phyloP scores from a whole-genome alignment of 257 asterid species.

The Capsicum rhomboideum region DNA sequence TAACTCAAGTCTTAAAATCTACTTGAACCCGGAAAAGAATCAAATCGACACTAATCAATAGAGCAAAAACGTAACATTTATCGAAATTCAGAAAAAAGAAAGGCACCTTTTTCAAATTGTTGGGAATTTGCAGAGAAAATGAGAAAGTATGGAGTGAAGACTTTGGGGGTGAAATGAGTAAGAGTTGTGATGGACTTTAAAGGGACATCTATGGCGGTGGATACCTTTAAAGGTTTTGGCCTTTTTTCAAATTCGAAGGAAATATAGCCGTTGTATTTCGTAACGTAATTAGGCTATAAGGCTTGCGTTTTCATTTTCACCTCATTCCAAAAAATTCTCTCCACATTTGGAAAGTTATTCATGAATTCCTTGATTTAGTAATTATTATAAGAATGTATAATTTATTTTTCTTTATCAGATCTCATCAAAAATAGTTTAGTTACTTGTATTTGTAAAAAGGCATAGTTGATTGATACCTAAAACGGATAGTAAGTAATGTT shows the following conservation, averaged over 20 bases:
- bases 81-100: not conserved
- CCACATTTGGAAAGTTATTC: not conserved
- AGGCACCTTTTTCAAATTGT: too few relatives aligned
- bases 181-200: not conserved
- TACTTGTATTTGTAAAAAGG: not conserved
- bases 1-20: not conserved
- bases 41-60: not conserved
- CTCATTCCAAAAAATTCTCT: not conserved
- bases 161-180: too few relatives aligned
- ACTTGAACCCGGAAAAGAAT: not conserved
- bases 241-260: not conserved
- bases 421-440: too few relatives aligned
- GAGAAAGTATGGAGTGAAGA: too few relatives aligned
- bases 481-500: not conserved
- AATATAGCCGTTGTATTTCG: conserved; percentile 5
- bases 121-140: too few relatives aligned
- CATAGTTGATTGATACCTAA: not conserved
- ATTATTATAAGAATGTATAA: not conserved
- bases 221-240: too few relatives aligned
- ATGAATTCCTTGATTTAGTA: not conserved
- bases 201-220: not conserved
- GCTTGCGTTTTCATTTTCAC: not conserved
- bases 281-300: not conserved
- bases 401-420: not conserved
- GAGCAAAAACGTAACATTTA: not conserved